Conservation (phyloP, 1,284 basidiomycete genomes). For the Termitomyces sp. region DNA sequence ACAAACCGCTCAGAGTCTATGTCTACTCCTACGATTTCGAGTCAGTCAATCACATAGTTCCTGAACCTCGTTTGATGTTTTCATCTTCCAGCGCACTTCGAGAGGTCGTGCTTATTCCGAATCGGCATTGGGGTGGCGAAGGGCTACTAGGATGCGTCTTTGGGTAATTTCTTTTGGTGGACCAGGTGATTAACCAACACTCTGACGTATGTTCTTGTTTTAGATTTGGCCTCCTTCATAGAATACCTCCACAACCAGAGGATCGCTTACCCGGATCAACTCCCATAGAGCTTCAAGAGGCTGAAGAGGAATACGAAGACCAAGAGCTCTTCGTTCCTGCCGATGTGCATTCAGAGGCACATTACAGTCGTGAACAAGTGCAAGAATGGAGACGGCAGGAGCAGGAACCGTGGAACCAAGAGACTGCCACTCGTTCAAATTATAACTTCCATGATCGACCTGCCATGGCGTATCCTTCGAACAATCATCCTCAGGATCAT, state of each 20-base stretch:
- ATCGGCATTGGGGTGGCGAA: constrained; percentile 94
- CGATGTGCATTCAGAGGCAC: constrained; percentile 39
- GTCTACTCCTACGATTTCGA: constrained; percentile 98
- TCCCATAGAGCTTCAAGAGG: constrained; percentile 48
- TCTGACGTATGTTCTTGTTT: constrained; percentile 8
- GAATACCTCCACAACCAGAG: constrained; percentile 70
- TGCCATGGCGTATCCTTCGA: neutral
- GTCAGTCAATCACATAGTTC: constrained; percentile 43
- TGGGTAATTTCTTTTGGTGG: constrained; percentile 52
- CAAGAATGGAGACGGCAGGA: constrained; percentile 36
- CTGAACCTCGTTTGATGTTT: constrained; percentile 2
- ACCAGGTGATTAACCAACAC: neutral
- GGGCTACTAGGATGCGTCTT: constrained; percentile 92
- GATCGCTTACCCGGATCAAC: constrained; percentile 50
- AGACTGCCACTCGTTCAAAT: constrained; percentile 24
- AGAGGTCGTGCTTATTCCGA: constrained; percentile 90
- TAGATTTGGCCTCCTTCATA: constrained; percentile 81
- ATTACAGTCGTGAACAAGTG: constrained; percentile 29
- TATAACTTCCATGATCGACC: constrained; percentile 18
- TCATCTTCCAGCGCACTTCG: constrained; percentile 64
- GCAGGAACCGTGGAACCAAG: constrained; percentile 37
- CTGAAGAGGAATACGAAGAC: constrained; percentile 48
- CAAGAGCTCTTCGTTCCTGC: constrained; percentile 70
- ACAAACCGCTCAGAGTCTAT: constrained; percentile 89
- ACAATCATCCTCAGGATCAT: neutral